Percentiles rank a stretch among this genome's conserved stretches.
Conservation (phyloP, 139 green algal genomes). For the Haematococcus sp. region DNA sequence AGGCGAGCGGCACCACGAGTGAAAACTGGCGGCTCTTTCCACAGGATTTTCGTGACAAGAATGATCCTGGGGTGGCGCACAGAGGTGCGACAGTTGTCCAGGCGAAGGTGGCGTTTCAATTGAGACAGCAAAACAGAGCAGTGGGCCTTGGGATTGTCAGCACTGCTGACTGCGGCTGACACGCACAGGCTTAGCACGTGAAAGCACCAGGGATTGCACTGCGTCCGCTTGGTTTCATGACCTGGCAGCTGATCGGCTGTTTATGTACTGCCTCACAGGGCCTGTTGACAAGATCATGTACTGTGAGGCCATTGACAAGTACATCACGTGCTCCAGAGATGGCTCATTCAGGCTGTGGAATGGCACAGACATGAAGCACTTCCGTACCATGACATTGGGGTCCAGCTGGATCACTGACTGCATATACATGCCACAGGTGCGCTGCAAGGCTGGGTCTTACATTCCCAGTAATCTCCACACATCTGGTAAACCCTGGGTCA, state of each 20-base stretch:
- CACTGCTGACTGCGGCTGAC: neutral
- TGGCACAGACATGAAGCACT: slow-evolving; percentile 54
- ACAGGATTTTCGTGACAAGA: slow-evolving; percentile 44
- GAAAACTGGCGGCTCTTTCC: slow-evolving; percentile 74
- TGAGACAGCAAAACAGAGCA: neutral
- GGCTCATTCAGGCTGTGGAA: slow-evolving; percentile 77
- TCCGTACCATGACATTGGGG: slow-evolving; percentile 58
- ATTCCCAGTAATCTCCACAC: too few species aligned
- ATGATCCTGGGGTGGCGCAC: slow-evolving; percentile 30
- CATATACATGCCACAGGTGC: slow-evolving; percentile 45
- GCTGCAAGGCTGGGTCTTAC: neutral
- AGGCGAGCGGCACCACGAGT: slow-evolving; percentile 36
- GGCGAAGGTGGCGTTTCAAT: too few species aligned
- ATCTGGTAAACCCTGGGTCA: too few species aligned
- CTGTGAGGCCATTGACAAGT: slow-evolving; percentile 63
- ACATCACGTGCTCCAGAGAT: slow-evolving; percentile 66
- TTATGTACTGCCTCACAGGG: slow-evolving; percentile 34
- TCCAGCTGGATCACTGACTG: slow-evolving; percentile 70
- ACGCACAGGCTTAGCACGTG: neutral
- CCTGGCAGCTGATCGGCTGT: too few species aligned
- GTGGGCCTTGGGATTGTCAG: neutral
- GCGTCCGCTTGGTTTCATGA: neutral
- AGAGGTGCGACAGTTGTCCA: too few species aligned
- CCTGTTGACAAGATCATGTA: slow-evolving; percentile 53
- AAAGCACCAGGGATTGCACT: neutral